Conservation (phyloP, 2,329 filamentous ascomycete species). For the Fusarium caatingaense region DNA sequence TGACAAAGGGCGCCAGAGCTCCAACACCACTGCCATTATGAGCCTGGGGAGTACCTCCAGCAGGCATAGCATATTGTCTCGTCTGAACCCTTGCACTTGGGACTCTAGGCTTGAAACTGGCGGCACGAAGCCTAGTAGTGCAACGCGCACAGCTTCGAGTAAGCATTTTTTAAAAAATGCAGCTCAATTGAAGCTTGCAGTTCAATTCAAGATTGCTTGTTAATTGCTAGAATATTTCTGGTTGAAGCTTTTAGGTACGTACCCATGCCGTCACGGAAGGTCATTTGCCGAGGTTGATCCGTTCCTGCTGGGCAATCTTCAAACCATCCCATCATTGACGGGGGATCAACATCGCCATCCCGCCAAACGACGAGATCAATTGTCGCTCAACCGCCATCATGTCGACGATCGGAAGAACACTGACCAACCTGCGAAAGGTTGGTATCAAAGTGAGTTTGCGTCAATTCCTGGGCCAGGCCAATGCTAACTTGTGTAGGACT, state of each 20-base stretch:
- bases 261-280: constrained; percentile 36
- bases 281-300: constrained; percentile 49
- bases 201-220: constrained; percentile 27
- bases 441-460: constrained; percentile 78
- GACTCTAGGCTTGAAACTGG: constrained; percentile 39
- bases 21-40: constrained; percentile 46
- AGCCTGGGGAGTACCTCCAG: constrained; percentile 44
- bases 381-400: constrained; percentile 65
- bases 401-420: constrained; percentile 90
- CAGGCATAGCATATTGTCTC: constrained; percentile 56
- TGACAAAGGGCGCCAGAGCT: constrained; percentile 65
- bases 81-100: constrained; percentile 51
- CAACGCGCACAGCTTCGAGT: constrained; percentile 51
- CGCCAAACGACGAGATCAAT: constrained; percentile 42
- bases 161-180: constrained; percentile 47
- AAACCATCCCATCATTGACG: constrained; percentile 38
- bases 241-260: constrained; percentile 31
- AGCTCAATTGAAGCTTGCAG: constrained; percentile 8
- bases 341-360: constrained; percentile 28
- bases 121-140: constrained; percentile 43
- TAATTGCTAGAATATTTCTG: constrained; percentile 36
- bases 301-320: constrained; percentile 38
- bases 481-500: constrained; percentile 70
- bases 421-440: constrained; percentile 87
- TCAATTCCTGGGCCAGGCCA: background rate